phyloP scores from a whole-genome alignment of 352 stramenopile species.

The Phytophthora ramorum region DNA sequence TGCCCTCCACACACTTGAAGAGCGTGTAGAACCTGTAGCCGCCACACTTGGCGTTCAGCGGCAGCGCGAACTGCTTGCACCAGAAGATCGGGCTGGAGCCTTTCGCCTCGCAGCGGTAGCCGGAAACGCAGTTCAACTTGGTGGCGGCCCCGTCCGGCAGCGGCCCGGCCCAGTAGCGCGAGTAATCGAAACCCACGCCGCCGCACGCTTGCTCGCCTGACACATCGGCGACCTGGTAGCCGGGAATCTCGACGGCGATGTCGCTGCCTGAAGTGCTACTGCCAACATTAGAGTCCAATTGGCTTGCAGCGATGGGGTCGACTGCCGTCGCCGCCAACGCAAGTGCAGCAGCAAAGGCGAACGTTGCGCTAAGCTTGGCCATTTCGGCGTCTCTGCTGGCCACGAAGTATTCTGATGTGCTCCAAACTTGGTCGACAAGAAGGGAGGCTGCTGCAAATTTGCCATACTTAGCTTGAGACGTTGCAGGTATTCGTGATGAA shows the following conservation, averaged over 20 bases:
- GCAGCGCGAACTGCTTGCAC: slow-evolving; percentile 35
- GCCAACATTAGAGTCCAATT: background rate
- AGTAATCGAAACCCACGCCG: slow-evolving; percentile 28
- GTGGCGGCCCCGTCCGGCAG: slow-evolving; percentile 19
- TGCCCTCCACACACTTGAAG: slow-evolving; percentile 35
- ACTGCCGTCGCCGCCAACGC: background rate
- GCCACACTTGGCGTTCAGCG: slow-evolving; percentile 28
- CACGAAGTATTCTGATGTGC: background rate
- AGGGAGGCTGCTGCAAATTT: background rate
- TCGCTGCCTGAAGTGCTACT: background rate
- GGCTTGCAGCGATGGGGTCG: background rate
- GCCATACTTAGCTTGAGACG: background rate
- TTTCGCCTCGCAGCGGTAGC: slow-evolving; percentile 21
- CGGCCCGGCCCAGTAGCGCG: slow-evolving; percentile 26
- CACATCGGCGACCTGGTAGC: slow-evolving; percentile 25
- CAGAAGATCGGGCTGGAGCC: slow-evolving; percentile 21
- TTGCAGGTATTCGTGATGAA: background rate
- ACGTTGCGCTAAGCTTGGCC: background rate
- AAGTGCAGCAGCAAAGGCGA: background rate
- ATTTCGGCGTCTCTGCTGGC: background rate
- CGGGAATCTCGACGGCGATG: slow-evolving; percentile 3
- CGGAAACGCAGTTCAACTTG: slow-evolving; percentile 29
- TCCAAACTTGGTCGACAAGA: background rate
- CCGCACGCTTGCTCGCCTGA: slow-evolving; percentile 31
- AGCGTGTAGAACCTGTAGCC: slow-evolving; percentile 37